Base-by-base conservation (phyloP, 306 rosid genomes). In the Malus sylvestris region DNA sequence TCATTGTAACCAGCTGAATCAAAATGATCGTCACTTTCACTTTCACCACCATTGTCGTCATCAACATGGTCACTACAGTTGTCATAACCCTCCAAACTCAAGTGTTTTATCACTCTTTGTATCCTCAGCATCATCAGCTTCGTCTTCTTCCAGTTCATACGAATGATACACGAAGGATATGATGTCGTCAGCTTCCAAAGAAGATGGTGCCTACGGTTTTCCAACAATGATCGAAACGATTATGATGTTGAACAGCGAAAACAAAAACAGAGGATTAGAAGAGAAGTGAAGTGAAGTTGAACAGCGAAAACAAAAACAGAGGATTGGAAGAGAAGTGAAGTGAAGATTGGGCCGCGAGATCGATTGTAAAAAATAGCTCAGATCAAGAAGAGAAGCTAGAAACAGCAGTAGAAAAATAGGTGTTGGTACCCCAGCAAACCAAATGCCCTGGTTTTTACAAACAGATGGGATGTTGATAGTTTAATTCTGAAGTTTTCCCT, bases 221-320 rank as follows among this genome's bases (percentile, higher is more conserved):
- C 61, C 74, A 67, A 73, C 42, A 53, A 79, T 61, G 59, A 88
- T 67, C 74, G 76, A 62, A 5, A 79, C 3, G 25, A 85, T 30
- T 67, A 85, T 57, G 63, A 77, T 53, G 86, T 83, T 81, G 67
- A 81, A 73, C 30, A 81, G 33, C 46, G 74, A 73, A 75, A 81
- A 85, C 76, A 71, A 79, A 23, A 79, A 65, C 25, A 80, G 71
- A 59, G 85, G 78, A 32, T 78, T 76, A 4, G 15, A 61, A 13
- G 73, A 25, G 67, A 83, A 81, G 22, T 71, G 57, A 38, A 45
- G 44, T 2, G 29, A 27, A 27, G 3, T 83, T 81, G 67, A 81
- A 73, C 30, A 81, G 33, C 46, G 74, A 73, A 75, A 81, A 85
- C 76, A 71, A 79, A 23, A 79, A 65, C 25, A 80, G 71, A 59